phyloP scores from a whole-genome alignment of 2,329 filamentous ascomycete genomes.

The Botrytis medusae region DNA sequence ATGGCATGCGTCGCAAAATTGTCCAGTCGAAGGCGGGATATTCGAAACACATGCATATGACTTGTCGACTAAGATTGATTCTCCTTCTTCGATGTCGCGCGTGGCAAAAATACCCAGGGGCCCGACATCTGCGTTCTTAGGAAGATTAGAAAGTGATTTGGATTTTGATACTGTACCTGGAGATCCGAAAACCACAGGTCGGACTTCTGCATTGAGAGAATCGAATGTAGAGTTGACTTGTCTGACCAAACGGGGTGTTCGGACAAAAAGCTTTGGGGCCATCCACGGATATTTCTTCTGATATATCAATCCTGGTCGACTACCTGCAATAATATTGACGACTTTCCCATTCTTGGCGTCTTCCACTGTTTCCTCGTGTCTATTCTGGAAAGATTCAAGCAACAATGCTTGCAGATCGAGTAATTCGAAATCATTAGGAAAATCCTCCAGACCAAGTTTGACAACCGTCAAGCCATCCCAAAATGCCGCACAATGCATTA shows the following conservation, averaged over 20 bases:
- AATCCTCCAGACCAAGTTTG: slow-evolving; percentile 21
- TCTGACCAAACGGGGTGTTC: slow-evolving; percentile 28
- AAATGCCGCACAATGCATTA: slow-evolving; percentile 29
- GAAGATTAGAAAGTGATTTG: background rate
- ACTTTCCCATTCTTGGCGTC: background rate
- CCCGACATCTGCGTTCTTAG: slow-evolving; percentile 29
- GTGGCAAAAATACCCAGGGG: slow-evolving; percentile 36
- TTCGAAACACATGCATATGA: slow-evolving; percentile 26
- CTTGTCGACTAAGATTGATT: slow-evolving; percentile 33
- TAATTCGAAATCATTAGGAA: slow-evolving; percentile 28
- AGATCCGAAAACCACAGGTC: slow-evolving; percentile 27
- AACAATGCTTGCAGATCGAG: slow-evolving; percentile 14
- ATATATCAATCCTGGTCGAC: slow-evolving; percentile 29
- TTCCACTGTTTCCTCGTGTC: background rate
- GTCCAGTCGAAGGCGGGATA: slow-evolving; percentile 22
- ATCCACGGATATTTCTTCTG: slow-evolving; percentile 37
- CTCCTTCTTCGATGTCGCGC: slow-evolving; percentile 30
- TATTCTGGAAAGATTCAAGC: slow-evolving; percentile 22
- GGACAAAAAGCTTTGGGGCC: slow-evolving; percentile 26
- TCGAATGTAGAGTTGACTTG: slow-evolving; percentile 28
- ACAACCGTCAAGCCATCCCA: slow-evolving; percentile 32
- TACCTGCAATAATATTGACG: slow-evolving; percentile 1
- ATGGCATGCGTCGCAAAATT: slow-evolving; percentile 36
- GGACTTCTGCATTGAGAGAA: slow-evolving; percentile 23
- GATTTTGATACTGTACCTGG: background rate